Base-by-base conservation (phyloP, 2,329 filamentous ascomycete species). In the Neonectria punicea region DNA sequence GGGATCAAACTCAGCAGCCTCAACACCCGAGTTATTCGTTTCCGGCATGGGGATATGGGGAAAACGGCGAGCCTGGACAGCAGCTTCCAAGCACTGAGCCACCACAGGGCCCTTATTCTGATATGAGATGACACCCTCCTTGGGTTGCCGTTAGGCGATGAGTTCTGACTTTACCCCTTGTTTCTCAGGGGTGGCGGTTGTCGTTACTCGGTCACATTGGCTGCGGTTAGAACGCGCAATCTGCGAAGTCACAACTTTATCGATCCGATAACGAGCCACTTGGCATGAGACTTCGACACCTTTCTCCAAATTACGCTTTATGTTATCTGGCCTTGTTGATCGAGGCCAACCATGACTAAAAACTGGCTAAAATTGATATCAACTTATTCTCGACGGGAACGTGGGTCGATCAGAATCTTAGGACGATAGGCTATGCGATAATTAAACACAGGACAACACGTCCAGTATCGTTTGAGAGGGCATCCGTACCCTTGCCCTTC, bases 1-100 rank as follows among this genome's bases (percentile, higher is more conserved):
- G 85, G 85, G 80, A 81, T 36, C 81, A 83, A 50, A 76, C 80
- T 30, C 83, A 83, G 58, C 70, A 64, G 50, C 60, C 70, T 43
- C 83, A 81, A 55, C 41, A 75, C 28, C 49, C 61, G 5, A 65
- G 56, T 28, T 69, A 70, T 11, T 71, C 79, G n/a, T 84, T 83
- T 67, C 58, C 77, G 28, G 75, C 72, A n/a, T 83, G 81, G 80
- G 72, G 69, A 44, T 80, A 80, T 44, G 57, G 58, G 32, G 67
- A 66, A 16, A 54, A 46, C 36, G 66, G 47, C 3, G 51, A 67
- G 11, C 18, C 58, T 51, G 56, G 53, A 30, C 70, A 67, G 10
- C 71, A 73, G 54, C 39, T 61, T 18, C 34, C 58, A 34, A 53
- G 66, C 25, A 63, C 61, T 14, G 41, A 58, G 25, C 46, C 54